Percentiles rank a stretch among this genome's conserved stretches.
Conservation (phyloP, 306 rosid genomes). For the Acacia crassicarpa region DNA sequence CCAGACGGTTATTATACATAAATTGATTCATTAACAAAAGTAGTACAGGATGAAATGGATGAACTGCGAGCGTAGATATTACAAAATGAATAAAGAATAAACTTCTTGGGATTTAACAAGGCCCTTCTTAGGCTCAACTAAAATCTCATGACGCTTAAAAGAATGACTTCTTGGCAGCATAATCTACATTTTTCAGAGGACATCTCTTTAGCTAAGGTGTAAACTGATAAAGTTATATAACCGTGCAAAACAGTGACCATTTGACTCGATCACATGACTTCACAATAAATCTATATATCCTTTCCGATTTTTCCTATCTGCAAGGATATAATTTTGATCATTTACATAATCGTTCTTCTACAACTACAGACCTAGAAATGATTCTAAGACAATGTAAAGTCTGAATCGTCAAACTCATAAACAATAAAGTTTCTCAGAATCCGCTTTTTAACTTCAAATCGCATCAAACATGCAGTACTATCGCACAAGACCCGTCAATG, state of each 20-base stretch:
- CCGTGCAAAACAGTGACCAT: slow-evolving; percentile 1
- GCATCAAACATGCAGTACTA: not conserved
- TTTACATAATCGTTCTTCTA: not conserved
- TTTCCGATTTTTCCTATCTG: slow-evolving; percentile 9
- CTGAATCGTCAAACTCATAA: not conserved
- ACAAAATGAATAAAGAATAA: not conserved
- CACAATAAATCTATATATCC: slow-evolving; percentile 2
- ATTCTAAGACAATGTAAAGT: not conserved
- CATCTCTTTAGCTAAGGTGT: not conserved
- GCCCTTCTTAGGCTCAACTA: not conserved
- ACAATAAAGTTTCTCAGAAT: not conserved
- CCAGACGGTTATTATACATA: not conserved
- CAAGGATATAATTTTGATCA: not conserved
- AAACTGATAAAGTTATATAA: not conserved
- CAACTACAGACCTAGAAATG: not conserved
- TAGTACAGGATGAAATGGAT: slow-evolving; percentile 16
- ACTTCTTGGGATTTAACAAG: not conserved
- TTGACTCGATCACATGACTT: not conserved
- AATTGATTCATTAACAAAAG: slow-evolving; percentile 6
- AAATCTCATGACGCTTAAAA: not conserved
- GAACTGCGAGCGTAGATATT: not conserved
- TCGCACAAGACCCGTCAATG: not conserved
- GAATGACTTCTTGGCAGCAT: not conserved
- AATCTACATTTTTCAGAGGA: slow-evolving; percentile 1
- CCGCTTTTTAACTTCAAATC: not conserved